Evolutionary conservation across 148 eudicot species (phyloP), one percentile per base, ranked within the genome.

Genomic region (Rhododendron williamsianum): DNA sequence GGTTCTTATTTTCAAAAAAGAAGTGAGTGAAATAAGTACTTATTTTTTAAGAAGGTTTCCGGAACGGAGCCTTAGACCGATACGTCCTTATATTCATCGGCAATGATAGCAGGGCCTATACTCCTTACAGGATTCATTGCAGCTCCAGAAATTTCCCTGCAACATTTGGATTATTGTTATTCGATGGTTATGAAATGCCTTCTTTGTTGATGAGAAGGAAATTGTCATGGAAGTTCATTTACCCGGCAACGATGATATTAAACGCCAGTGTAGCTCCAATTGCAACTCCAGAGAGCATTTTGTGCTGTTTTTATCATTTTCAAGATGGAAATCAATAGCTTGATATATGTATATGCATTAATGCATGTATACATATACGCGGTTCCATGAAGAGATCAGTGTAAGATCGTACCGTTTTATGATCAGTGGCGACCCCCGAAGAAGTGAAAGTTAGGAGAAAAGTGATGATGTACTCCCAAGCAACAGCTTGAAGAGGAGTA

Each of bases 121-220:
- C 92, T 91, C 83, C 91, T 91, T 83, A 90, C 91, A 7, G 92
- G 92, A 79, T 91, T 91, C 91, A 91, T 89, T 10, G 91, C 83
- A 82, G 90, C 90, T 72, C 92, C 92, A 16, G 92, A 88, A 23
- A 86, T 89, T 0, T 89, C 88, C 86, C 91, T 91, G 90, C 81
- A 81, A 51, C 54, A 25, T 27, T 21, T 78, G 76, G 10, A 21
- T 60, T 25, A 21, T 36, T 36, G 38, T 36, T 36, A 36, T 36
- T 36, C 38, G 38, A 36, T 36, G 38, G 38, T 36, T 36, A 36
- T 36, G 38, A 36, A 2, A 36, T 74, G 21, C 9, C 43, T 72
- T 11, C 19, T 11, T 27, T 35, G 38, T 30, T 4, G 43, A 38
- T 18, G 48, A 8, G 49, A 76, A 7, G 5, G 6, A 36, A 16